These are phyloP conservation scores for Fraxinus angustifolia DNA, from an alignment of 305 asterid genomes.

Conservation along the genomic window DNA sequence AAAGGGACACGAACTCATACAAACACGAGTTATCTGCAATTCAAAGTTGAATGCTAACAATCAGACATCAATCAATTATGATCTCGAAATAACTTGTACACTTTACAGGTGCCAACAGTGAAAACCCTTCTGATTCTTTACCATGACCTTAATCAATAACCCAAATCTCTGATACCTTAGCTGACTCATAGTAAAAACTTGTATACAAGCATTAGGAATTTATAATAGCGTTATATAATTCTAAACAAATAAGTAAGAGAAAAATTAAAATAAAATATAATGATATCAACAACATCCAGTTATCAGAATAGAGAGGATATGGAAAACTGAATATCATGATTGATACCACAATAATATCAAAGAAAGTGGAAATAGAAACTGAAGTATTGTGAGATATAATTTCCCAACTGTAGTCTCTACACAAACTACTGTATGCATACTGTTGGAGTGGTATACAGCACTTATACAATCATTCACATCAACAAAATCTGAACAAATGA, in stretches of 20 bases:
- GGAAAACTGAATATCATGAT: conserved; percentile 6
- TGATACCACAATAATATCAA: not conserved
- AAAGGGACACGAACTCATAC: conserved; percentile 16
- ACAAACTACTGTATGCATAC: not conserved
- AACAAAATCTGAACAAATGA: not conserved
- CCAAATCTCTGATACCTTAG: not conserved
- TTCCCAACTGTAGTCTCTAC: conserved; percentile 6
- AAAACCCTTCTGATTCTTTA: not conserved
- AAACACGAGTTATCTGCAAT: conserved; percentile 33
- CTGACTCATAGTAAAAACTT: not conserved
- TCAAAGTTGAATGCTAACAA: conserved; percentile 6
- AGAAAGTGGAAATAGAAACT: not conserved
- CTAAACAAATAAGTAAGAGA: conserved; percentile 7
- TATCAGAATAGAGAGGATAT: not conserved
- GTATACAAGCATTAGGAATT: not conserved
- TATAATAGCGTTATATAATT: conserved; percentile 5
- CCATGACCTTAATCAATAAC: not conserved
- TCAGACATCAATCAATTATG: conserved; percentile 7
- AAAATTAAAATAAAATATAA: conserved; percentile 13
- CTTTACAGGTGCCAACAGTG: not conserved
- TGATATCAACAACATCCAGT: conserved; percentile 9
- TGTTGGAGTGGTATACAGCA: conserved; percentile 6
- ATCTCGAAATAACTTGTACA: not conserved
- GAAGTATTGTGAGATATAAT: conserved; percentile 10
- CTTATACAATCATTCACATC: not conserved